Percentiles rank a stretch among this genome's conserved stretches.
phyloP scores from a whole-genome alignment of 805 yeast genomes.

The Metschnikowia lachancei region DNA sequence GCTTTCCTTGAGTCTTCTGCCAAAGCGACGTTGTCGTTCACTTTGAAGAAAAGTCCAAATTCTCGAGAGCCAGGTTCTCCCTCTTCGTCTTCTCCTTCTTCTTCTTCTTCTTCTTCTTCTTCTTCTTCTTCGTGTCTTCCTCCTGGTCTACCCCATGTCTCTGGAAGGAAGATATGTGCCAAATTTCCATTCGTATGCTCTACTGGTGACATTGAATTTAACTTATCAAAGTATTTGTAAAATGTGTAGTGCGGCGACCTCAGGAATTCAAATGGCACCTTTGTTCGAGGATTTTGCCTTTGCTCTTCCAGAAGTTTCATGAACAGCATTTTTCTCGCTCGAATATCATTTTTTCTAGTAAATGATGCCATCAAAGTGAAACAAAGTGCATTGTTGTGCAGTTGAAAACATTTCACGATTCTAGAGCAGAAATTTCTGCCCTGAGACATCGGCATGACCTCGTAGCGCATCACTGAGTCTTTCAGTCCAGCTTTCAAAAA shows the following conservation, averaged over 20 bases:
- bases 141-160: conserved; percentile 14
- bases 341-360: conserved; percentile 22
- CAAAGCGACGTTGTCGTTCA: conserved; percentile 26
- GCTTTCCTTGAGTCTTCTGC: conserved; percentile 23
- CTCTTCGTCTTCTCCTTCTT: no score
- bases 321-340: conserved; percentile 10
- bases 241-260: conserved; percentile 22
- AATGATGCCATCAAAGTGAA: conserved; percentile 25
- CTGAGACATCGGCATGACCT: conserved; percentile 22
- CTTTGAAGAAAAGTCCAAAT: conserved; percentile 31
- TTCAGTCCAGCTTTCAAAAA: conserved; percentile 28
- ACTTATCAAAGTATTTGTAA: conserved; percentile 18
- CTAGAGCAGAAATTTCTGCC: conserved; percentile 28
- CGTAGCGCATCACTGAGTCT: conserved; percentile 26
- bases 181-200: conserved; percentile 32
- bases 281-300: conserved; percentile 14
- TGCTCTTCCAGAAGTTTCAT: conserved; percentile 15
- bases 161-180: conserved; percentile 28
- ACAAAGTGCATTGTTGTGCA: conserved; percentile 20
- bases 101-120: no score
- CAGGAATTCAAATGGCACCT: conserved; percentile 24
- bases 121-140: conserved; percentile 12
- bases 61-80: conserved; percentile 22
- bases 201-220: conserved; percentile 16
- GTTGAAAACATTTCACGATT: conserved; percentile 25